phyloP scores from a whole-genome alignment of 208 protist species.

The Strigomonas galati region DNA sequence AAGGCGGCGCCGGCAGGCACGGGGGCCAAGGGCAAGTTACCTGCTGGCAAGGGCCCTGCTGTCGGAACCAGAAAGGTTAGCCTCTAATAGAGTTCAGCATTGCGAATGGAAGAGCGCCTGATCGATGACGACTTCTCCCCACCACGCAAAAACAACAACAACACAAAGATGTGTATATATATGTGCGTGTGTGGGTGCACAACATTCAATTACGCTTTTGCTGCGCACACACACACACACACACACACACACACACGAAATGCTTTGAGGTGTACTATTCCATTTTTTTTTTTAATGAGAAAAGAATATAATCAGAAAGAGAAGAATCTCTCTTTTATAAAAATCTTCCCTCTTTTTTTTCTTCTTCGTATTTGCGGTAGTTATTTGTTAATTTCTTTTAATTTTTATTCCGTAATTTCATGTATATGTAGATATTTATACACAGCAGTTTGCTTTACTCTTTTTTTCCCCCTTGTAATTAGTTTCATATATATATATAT shows the following conservation, averaged over 20 bases:
- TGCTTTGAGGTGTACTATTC: not conserved
- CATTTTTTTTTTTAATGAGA: conserved; percentile 7
- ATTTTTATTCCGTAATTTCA: conserved; percentile 7
- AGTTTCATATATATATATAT: not conserved
- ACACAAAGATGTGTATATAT: no score
- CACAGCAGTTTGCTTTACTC: conserved; percentile 7
- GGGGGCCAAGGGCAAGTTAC: not conserved
- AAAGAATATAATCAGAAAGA: no score
- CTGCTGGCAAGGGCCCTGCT: conserved; percentile 6
- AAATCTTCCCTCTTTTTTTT: conserved; percentile 12
- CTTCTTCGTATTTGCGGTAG: conserved; percentile 1
- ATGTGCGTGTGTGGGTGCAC: no score
- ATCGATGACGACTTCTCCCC: no score
- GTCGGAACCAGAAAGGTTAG: conserved; percentile 7
- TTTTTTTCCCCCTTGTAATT: conserved; percentile 10
- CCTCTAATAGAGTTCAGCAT: no score
- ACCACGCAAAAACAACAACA: no score
- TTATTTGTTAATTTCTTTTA: conserved; percentile 6
- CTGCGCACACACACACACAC: no score
- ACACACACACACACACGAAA: no score
- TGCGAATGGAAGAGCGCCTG: no score
- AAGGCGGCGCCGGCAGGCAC: not conserved
- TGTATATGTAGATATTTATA: conserved; percentile 9
- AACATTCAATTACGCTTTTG: no score
- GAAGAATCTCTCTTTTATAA: not conserved